Conservation (phyloP, 176 grass and related monocot genomes). For the Dendrocalamus sinicus region DNA sequence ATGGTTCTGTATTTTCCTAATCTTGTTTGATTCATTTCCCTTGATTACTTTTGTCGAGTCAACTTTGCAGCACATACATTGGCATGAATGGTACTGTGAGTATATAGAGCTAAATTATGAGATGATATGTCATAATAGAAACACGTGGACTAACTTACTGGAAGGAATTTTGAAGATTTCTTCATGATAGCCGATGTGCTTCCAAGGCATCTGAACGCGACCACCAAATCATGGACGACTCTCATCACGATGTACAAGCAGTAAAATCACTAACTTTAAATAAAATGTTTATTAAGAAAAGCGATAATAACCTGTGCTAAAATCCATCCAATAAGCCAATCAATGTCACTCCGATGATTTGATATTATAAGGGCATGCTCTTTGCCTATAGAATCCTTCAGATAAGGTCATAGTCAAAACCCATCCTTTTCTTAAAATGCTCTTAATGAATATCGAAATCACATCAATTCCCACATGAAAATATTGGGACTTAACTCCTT, state of each 20-base stretch:
- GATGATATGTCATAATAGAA: not conserved
- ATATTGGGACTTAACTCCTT: no score
- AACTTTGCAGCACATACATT: constrained; percentile 23
- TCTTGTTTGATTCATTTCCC: constrained; percentile 12
- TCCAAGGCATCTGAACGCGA: constrained; percentile 86
- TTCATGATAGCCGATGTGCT: constrained; percentile 90
- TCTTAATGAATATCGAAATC: no score
- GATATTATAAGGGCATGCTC: no score
- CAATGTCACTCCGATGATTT: no score
- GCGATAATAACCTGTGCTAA: no score
- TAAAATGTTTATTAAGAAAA: no score
- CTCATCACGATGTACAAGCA: not conserved
- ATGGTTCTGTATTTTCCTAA: not conserved
- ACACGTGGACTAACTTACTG: constrained; percentile 54
- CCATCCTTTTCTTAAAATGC: no score
- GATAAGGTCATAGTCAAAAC: no score
- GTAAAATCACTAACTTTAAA: no score
- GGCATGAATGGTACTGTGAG: not conserved
- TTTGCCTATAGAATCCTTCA: no score
- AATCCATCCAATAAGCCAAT: no score
- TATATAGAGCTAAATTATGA: constrained; percentile 1
- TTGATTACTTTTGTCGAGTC: not conserved
- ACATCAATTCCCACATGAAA: no score
- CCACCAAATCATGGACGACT: not conserved
- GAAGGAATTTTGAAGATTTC: constrained; percentile 83